phyloP scores from a whole-genome alignment of 768 basidiomycete species.

The Candolleomyces efflorescens region DNA sequence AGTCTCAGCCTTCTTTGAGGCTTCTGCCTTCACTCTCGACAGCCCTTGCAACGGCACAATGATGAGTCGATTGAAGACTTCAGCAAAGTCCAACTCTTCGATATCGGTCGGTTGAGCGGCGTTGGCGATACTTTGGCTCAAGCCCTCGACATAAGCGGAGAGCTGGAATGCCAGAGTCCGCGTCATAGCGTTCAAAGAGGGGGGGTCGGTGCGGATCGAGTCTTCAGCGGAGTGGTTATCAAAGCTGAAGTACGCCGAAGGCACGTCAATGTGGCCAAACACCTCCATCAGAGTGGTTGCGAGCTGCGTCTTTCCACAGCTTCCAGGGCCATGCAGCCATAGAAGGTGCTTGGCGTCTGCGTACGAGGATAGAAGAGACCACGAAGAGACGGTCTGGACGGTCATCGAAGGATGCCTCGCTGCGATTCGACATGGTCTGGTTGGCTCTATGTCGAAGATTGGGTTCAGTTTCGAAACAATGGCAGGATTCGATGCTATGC shows the following conservation, averaged over 20 bases:
- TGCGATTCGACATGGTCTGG: not conserved
- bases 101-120: not conserved
- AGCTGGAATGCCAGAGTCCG: constrained; percentile 5
- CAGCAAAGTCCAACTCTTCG: not conserved
- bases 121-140: not conserved
- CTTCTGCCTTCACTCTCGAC: not conserved
- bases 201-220: not conserved
- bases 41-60: not conserved
- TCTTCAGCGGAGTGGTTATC: not conserved
- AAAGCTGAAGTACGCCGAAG: constrained; percentile 3
- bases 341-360: not conserved
- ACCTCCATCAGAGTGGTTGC: not conserved
- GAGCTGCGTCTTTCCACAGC: constrained; percentile 3
- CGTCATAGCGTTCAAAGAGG: not conserved
- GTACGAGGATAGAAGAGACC: not conserved
- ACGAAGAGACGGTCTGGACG: constrained; percentile 1
- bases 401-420: not conserved
- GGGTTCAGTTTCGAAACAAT: not conserved
- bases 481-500: not conserved
- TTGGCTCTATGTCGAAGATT: not conserved
- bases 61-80: constrained; percentile 1
- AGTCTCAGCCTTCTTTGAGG: not conserved
- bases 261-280: not conserved
- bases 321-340: not conserved
- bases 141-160: constrained; percentile 3